Base-by-base conservation (phyloP, 2,329 filamentous ascomycete genomes). In the Aspergillus eucalypticola region DNA sequence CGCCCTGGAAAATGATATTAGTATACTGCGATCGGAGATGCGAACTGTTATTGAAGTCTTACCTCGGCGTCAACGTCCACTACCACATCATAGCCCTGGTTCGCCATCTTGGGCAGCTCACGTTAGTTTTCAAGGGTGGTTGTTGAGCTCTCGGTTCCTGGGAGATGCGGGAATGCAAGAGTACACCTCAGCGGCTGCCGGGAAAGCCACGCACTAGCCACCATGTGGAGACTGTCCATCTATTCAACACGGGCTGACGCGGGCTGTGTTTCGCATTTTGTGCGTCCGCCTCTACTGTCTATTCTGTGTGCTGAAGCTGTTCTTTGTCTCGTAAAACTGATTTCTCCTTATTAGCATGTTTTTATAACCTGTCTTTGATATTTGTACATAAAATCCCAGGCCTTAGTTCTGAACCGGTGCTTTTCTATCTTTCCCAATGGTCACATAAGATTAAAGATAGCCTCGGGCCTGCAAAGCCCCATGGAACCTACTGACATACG, bases 31-130 rank as follows among this genome's bases (percentile, higher is more conserved):
- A 56, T 44, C 10, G 27, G 10, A 3, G 25, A 41, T 19, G 49
- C n/a, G n/a, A 5, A 38, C 11, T 27, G 7, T 8, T 13, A 42
- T 46, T 54, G 11, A 29, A 15, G 41, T 6, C 52, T 27, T 80
- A 96, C 92, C 86, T 98, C 95, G 72, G 95, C 91, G 76, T 99
- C 95, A 58, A 98, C 89, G 72, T 99, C 95, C 61, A 99, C 95
- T 67, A 99, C 94, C 63, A 96, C 95, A 82, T 99, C 95, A 78
- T 99, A 99, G 69, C 93, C 93, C 73, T 91, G 85, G 76, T 90
- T 90, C 60, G 90, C 86, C 90, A 93, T 93, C 58, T 69, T 81
- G 72, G 63, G 60, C 63, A 52, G 54, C 57, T 66, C 68, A 48
- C 59, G 41, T 64, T 54, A 51, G 44, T 15, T 54, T 13, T 53